These are phyloP conservation scores for Boletellus ananas DNA, from an alignment of 768 basidiomycete species.

Conservation along the genomic window DNA sequence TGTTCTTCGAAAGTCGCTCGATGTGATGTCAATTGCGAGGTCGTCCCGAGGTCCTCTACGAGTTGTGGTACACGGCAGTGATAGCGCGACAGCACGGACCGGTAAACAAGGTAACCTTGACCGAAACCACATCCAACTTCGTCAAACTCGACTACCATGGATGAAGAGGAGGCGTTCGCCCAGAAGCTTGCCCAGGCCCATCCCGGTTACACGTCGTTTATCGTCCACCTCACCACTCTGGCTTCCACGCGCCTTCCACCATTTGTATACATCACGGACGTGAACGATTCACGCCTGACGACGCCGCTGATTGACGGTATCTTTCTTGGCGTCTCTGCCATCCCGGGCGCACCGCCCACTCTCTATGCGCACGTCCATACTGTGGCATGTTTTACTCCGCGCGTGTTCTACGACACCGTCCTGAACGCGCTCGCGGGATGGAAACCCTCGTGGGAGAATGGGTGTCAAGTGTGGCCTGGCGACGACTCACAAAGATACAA, in stretches of 20 bases:
- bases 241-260: conserved; percentile 46
- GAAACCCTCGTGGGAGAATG: conserved; percentile 55
- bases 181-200: conserved; percentile 10
- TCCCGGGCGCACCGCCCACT: conserved; percentile 24
- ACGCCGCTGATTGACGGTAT: conserved; percentile 30
- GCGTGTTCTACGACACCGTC: conserved; percentile 62
- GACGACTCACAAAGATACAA: conserved; percentile 48
- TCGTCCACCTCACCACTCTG: conserved; percentile 26
- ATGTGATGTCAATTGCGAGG: conserved; percentile 11
- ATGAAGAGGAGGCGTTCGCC: conserved; percentile 11
- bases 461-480: conserved; percentile 55
- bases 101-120: too few relatives aligned
- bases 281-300: conserved; percentile 45
- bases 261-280: conserved; percentile 67
- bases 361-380: conserved; percentile 50
- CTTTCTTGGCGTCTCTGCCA: conserved; percentile 11
- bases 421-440: conserved; percentile 59
- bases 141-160: too few relatives aligned
- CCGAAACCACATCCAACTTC: too few relatives aligned
- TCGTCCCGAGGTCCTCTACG: background rate
- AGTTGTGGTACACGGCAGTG: too few relatives aligned
- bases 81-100: too few relatives aligned
- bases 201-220: conserved; percentile 25
- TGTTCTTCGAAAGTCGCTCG: conserved; percentile 10
- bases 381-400: conserved; percentile 55